phyloP scores from a whole-genome alignment of 1,284 basidiomycete species.

The Apiotrichum montevideense region DNA sequence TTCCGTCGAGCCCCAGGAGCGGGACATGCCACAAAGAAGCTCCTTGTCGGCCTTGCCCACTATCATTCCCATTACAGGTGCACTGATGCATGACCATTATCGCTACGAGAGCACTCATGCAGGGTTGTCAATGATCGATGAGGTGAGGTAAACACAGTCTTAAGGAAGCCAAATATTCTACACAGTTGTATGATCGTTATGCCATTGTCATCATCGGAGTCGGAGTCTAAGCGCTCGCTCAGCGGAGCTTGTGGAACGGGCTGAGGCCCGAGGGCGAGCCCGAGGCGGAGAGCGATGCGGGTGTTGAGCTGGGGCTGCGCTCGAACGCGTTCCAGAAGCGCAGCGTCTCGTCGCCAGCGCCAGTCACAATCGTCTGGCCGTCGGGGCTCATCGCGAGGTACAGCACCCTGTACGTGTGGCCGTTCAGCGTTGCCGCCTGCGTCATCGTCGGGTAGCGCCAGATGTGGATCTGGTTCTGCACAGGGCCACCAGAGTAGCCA shows the following conservation, averaged over 20 bases:
- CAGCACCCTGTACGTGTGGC: slow-evolving; percentile 88
- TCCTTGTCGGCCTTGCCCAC: too few species aligned
- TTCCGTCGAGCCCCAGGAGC: too few species aligned
- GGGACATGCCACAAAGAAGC: too few species aligned
- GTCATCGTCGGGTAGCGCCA: slow-evolving; percentile 93
- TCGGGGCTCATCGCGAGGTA: slow-evolving; percentile 96
- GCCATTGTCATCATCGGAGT: too few species aligned
- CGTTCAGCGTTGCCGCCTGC: slow-evolving; percentile 89
- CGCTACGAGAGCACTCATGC: too few species aligned
- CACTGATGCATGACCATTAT: neutral
- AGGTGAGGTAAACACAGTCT: too few species aligned
- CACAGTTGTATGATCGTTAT: too few species aligned
- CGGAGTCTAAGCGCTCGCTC: neutral
- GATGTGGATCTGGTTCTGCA: slow-evolving; percentile 96
- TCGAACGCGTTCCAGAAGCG: slow-evolving; percentile 94
- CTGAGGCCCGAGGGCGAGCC: neutral
- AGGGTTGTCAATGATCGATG: too few species aligned
- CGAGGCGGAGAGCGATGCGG: neutral
- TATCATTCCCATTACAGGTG: neutral
- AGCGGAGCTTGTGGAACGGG: slow-evolving; percentile 4
- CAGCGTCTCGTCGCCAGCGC: slow-evolving; percentile 94
- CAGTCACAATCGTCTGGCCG: slow-evolving; percentile 95
- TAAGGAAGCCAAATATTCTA: too few species aligned
- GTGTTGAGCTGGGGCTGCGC: neutral
- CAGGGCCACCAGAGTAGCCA: slow-evolving; percentile 86